Base-by-base conservation (phyloP, 1,139 yeast genomes). In the Keqinozyma sinolaborantium region DNA sequence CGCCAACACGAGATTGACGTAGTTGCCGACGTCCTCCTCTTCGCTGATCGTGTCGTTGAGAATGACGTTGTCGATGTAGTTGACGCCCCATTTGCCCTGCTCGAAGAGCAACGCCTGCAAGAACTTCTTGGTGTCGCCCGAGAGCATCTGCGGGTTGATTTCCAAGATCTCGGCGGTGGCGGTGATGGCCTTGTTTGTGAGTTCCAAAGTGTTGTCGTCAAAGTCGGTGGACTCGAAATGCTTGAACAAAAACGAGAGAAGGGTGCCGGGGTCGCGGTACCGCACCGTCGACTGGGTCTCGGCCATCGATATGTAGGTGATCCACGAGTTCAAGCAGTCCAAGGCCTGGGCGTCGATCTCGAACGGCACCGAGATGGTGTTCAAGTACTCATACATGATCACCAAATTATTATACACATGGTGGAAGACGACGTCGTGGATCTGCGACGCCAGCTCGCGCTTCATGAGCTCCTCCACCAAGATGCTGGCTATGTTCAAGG, bases 401-500 rank as follows among this genome's bases (percentile, higher is more conserved):
- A 25, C 27, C 8, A 42, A 16, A 12, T 38, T 39, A 2, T 2
- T 45, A 46, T 52, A 69, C 0, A 68, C 30, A 16, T 53, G 35
- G 0, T 41, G 40, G 23, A 51, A 60, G 0, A 69, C 49, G 1
- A 44, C 33, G 16, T 48, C 48, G 42, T 69, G 76, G 8, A 66
- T 41, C 3, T 44, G 39, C 8, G 45, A 28, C 1, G 40, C 16
- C 20, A 42, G 47, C 34, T 55, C 65, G 31, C 51, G 53, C 40
- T 70, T 73, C 20, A 60, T 46, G 7, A 72, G 43, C 40, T 82
- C 88, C 47, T 81, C 88, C 1, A 70, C 73, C 1, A 79, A 45
- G 12, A 77, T 75, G 15, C 79, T 64, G 3, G 72, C 58, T 35
- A 72, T 70, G n/a, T 48, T 32, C 12, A 56, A 27, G 5, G 54